These are phyloP conservation scores for Hypoxylon lenormandii DNA, from an alignment of 495 filamentous ascomycete genomes.

Conservation along the genomic window DNA sequence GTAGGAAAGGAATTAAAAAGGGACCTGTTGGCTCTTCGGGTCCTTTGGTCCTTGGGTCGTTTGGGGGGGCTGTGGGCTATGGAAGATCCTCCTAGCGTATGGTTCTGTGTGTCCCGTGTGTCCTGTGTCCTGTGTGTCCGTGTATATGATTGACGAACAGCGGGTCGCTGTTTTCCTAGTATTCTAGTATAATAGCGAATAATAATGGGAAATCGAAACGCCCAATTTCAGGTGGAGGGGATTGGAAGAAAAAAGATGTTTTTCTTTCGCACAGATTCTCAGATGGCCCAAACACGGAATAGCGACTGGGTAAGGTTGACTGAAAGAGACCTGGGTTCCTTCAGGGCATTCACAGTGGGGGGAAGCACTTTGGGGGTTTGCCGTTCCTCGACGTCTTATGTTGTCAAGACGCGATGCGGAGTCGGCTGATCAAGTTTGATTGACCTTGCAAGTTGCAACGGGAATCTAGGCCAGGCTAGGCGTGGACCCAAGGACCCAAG, in stretches of 20 bases:
- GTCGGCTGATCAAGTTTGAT: slow-evolving; percentile 40
- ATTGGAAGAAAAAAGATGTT: slow-evolving; percentile 1
- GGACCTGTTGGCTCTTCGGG: slow-evolving; percentile 26
- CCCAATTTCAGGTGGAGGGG: slow-evolving; percentile 32
- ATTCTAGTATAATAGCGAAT: slow-evolving; percentile 29
- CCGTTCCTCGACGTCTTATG: slow-evolving; percentile 32
- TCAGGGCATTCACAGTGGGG: slow-evolving; percentile 25
- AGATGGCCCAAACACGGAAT: slow-evolving; percentile 26
- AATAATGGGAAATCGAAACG: slow-evolving; percentile 26
- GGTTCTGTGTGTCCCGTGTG: too few relatives aligned
- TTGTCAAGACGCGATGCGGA: slow-evolving; percentile 38
- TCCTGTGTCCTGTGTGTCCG: too few relatives aligned
- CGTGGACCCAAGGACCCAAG: slow-evolving; percentile 29
- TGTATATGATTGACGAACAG: slow-evolving; percentile 29
- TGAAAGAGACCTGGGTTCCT: too few relatives aligned
- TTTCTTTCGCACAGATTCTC: slow-evolving; percentile 2
- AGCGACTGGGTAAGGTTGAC: slow-evolving; percentile 23
- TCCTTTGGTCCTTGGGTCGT: slow-evolving; percentile 13
- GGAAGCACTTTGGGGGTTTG: slow-evolving; percentile 16
- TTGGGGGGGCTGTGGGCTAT: neutral
- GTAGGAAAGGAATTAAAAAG: slow-evolving; percentile 8
- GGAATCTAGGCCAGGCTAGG: slow-evolving; percentile 40
- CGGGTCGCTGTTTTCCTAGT: too few relatives aligned
- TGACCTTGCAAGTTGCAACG: slow-evolving; percentile 26
- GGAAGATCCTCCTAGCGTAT: neutral